Evolutionary conservation across 257 asterid genomes (phyloP).

Genomic region (Jasminum sambac): DNA sequence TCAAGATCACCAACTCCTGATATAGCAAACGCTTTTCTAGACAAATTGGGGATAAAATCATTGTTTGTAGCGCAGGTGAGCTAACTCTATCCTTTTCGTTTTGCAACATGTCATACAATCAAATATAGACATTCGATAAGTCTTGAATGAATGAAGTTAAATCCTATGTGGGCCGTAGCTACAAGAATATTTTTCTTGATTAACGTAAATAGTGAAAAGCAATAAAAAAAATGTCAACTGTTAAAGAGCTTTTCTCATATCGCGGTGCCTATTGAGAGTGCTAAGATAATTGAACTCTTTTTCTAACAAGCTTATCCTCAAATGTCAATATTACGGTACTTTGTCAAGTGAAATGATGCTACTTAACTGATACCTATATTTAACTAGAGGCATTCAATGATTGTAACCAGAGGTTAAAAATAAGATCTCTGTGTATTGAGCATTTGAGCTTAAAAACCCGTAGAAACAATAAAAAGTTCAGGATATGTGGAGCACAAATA

Average conservation of each 20-base stretch:
- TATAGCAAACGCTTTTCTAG: constrained; percentile 64
- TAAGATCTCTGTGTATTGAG: too few relatives aligned
- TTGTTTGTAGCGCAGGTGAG: constrained; percentile 82
- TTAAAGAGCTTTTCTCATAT: not conserved
- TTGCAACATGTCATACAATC: too few relatives aligned
- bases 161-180: too few relatives aligned
- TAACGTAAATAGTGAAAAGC: too few relatives aligned
- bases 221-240: not conserved
- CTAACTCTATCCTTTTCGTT: not conserved
- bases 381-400: too few relatives aligned
- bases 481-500: too few relatives aligned
- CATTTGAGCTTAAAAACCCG: too few relatives aligned
- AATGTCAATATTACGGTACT: not conserved
- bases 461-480: too few relatives aligned
- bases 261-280: not conserved
- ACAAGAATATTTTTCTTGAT: too few relatives aligned
- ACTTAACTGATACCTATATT: not conserved
- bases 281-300: not conserved
- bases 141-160: too few relatives aligned
- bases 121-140: too few relatives aligned
- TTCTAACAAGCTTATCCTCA: not conserved
- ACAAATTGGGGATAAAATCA: constrained; percentile 71
- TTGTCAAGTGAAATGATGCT: not conserved
- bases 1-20: constrained; percentile 72
- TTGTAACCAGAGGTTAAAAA: too few relatives aligned